A percentile compares a stretch with the other conserved stretches of the same genome.
These are phyloP conservation scores for Babesia caballi DNA, from an alignment of 169 alveolate species.

Conservation along the genomic window DNA sequence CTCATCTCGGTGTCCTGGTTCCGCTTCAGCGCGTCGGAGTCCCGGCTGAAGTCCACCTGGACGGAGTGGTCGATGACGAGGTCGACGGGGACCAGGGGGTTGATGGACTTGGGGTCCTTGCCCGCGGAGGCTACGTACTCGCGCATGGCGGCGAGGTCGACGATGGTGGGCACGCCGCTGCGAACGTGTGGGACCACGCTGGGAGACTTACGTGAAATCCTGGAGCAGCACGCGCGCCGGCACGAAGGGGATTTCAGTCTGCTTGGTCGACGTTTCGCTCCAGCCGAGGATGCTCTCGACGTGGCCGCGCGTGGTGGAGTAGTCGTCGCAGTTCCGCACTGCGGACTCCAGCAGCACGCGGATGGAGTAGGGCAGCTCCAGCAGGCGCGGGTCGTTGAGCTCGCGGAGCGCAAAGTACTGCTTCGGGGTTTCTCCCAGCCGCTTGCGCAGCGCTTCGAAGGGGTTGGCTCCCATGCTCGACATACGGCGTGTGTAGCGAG, in stretches of 20 bases:
- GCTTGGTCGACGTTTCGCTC: conserved; percentile 75
- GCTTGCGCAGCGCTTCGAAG: conserved; percentile 41
- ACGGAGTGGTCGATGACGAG: conserved; percentile 94
- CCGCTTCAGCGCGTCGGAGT: conserved; percentile 83
- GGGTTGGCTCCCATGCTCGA: conserved; percentile 52
- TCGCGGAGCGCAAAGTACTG: conserved; percentile 63
- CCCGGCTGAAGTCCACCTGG: conserved; percentile 91
- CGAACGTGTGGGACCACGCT: neutral
- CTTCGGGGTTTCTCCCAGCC: conserved; percentile 45
- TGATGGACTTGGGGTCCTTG: conserved; percentile 87
- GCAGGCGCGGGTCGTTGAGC: conserved; percentile 69
- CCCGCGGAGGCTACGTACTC: conserved; percentile 89
- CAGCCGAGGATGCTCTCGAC: conserved; percentile 91
- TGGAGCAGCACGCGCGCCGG: conserved; percentile 95
- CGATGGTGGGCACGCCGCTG: conserved; percentile 94
- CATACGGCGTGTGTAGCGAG: conserved; percentile 40
- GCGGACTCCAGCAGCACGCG: conserved; percentile 92
- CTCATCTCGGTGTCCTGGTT: conserved; percentile 90
- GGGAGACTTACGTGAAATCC: conserved; percentile 85
- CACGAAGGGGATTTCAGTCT: conserved; percentile 91
- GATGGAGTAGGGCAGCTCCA: conserved; percentile 87
- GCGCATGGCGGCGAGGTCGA: conserved; percentile 96
- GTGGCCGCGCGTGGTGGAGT: conserved; percentile 82
- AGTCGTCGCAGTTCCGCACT: conserved; percentile 92
- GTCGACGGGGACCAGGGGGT: conserved; percentile 94